These are phyloP conservation scores for Chlorella vulgaris DNA, from an alignment of 139 green algal species.

Conservation along the genomic window DNA sequence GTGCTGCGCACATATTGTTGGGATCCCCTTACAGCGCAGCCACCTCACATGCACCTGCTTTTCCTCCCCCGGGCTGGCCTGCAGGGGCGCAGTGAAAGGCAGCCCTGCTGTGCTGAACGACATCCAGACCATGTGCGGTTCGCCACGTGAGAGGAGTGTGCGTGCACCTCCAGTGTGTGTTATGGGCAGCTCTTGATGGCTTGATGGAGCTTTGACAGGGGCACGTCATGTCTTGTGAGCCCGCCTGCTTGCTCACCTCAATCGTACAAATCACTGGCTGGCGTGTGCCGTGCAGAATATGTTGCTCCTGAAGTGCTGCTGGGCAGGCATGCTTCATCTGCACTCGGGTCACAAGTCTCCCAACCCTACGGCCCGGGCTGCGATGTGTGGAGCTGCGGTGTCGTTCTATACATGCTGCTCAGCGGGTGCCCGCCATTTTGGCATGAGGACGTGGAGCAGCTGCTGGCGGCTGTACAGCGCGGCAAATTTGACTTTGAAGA, in stretches of 20 bases:
- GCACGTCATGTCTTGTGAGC: neutral
- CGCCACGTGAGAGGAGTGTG: neutral
- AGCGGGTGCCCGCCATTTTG: neutral
- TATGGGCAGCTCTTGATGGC: too few relatives aligned
- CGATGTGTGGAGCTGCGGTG: neutral
- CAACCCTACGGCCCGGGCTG: neutral
- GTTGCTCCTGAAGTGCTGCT: neutral
- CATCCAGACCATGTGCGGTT: neutral
- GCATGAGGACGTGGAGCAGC: neutral
- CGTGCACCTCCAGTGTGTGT: too few relatives aligned
- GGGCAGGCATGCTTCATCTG: too few relatives aligned
- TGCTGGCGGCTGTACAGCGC: neutral
- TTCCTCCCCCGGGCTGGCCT: neutral
- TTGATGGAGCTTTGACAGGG: neutral
- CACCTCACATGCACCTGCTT: neutral
- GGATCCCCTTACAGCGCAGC: too few relatives aligned
- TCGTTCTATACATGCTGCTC: constrained; percentile 12
- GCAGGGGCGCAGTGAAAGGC: neutral
- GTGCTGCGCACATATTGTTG: too few relatives aligned
- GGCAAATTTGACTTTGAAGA: neutral
- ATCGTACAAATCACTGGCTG: too few relatives aligned
- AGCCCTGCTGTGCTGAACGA: neutral
- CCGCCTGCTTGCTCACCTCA: neutral
- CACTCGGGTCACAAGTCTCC: neutral
- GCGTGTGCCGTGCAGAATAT: neutral